Conservation (phyloP, 208 protist genomes). For the Crithidia bombi region DNA sequence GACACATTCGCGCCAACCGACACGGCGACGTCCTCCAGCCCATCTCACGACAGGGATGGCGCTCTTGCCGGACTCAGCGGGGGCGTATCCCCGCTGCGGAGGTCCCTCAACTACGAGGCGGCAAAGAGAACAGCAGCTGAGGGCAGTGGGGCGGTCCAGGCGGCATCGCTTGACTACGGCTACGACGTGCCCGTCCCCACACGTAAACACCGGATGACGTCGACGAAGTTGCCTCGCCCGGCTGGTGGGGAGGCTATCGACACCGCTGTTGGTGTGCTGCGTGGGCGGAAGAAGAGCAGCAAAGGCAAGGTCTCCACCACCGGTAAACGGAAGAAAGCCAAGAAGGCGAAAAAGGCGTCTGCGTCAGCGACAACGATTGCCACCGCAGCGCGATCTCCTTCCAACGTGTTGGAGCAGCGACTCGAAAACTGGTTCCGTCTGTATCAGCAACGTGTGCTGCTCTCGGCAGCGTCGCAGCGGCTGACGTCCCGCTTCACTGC, state of each 20-base stretch:
- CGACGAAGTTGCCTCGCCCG: neutral
- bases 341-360: constrained; percentile 1
- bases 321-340: constrained; percentile 13
- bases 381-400: neutral
- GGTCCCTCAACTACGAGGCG: constrained; percentile 7
- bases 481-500: constrained; percentile 14
- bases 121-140: neutral
- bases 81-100: constrained; percentile 28
- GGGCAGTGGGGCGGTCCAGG: neutral
- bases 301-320: neutral
- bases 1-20: constrained; percentile 15
- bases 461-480: constrained; percentile 17
- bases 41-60: constrained; percentile 8
- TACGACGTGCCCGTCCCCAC: neutral
- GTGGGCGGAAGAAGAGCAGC: neutral
- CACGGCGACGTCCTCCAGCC: constrained; percentile 10
- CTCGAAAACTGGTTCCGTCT: constrained; percentile 27
- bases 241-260: neutral
- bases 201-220: neutral
- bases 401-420: constrained; percentile 19
- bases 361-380: neutral
- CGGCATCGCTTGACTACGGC: neutral
- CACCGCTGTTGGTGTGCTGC: neutral
- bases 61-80: constrained; percentile 25
- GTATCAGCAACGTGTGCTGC: constrained; percentile 24